Conservation (phyloP, 2,329 filamentous ascomycete genomes). For the Fusarium beomiforme region DNA sequence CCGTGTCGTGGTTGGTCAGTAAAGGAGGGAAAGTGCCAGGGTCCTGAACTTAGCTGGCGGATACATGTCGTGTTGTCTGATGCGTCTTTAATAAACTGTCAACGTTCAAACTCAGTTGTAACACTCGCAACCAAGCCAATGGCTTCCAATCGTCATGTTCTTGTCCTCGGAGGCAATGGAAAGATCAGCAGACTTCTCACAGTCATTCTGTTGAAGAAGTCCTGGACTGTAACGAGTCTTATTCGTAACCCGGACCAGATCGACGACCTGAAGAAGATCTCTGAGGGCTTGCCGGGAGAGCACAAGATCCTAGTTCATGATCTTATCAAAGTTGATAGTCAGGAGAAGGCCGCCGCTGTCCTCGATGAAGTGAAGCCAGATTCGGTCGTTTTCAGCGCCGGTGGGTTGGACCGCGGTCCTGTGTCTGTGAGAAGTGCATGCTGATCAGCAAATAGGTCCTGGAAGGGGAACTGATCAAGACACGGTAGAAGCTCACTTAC, state of each 20-base stretch:
- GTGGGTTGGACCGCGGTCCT: conserved; percentile 3
- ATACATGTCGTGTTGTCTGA: not conserved
- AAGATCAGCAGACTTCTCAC: conserved; percentile 77
- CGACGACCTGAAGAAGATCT: conserved; percentile 67
- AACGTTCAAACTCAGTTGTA: not conserved
- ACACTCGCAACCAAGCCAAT: conserved; percentile 10
- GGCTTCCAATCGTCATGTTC: conserved; percentile 55
- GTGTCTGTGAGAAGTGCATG: not conserved
- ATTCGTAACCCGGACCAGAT: conserved; percentile 75
- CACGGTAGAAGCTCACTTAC: conserved; percentile 22
- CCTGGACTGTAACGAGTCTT: conserved; percentile 78
- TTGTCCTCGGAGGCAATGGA: conserved; percentile 80
- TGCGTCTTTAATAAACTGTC: conserved; percentile 19
- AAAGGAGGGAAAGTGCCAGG: conserved; percentile 1
- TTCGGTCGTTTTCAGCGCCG: conserved; percentile 73
- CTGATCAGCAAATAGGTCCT: conserved; percentile 33
- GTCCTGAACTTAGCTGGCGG: conserved; percentile 9
- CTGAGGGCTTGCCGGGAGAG: conserved; percentile 63
- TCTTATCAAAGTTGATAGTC: conserved; percentile 70
- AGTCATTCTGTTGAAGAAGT: conserved; percentile 73
- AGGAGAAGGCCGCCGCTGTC: conserved; percentile 64
- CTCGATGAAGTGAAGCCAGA: conserved; percentile 66
- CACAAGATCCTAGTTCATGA: conserved; percentile 72
- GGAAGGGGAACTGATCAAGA: conserved; percentile 54
- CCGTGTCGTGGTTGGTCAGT: conserved; percentile 15